Percentiles rank a stretch among this genome's conserved stretches.
Evolutionary conservation across 768 basidiomycete species (phyloP).

Genomic region (Serendipita vermifera): DNA sequence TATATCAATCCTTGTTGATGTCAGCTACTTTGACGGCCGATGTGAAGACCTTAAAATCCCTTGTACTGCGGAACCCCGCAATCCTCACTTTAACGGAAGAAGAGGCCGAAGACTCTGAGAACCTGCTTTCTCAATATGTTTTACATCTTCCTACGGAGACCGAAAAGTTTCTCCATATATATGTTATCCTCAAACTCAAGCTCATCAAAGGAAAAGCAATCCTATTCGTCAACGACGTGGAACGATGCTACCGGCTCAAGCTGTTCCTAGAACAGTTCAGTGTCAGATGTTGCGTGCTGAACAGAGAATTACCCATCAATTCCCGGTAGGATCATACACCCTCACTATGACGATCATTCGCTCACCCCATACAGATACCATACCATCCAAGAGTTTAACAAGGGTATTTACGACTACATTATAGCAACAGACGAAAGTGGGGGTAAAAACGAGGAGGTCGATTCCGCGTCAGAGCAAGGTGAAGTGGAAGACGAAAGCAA

Average conservation of each 20-base stretch:
- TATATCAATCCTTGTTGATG: slow-evolving; percentile 90
- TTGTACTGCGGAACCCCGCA: slow-evolving; percentile 74
- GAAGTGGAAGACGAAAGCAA: slow-evolving; percentile 25
- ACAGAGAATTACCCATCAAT: slow-evolving; percentile 89
- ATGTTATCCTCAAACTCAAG: slow-evolving; percentile 91
- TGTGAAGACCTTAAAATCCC: slow-evolving; percentile 79
- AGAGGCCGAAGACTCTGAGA: slow-evolving; percentile 45
- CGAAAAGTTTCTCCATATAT: slow-evolving; percentile 93
- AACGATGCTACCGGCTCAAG: slow-evolving; percentile 87
- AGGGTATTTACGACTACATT: slow-evolving; percentile 96
- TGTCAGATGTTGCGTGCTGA: slow-evolving; percentile 89
- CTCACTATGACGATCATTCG: slow-evolving; percentile 10
- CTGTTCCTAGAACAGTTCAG: slow-evolving; percentile 98
- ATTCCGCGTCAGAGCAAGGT: slow-evolving; percentile 35
- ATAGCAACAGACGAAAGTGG: slow-evolving; percentile 92
- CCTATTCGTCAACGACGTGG: slow-evolving; percentile 91
- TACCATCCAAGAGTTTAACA: slow-evolving; percentile 96
- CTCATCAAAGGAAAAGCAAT: slow-evolving; percentile 94
- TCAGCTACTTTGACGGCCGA: slow-evolving; percentile 96
- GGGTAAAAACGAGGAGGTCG: slow-evolving; percentile 33
- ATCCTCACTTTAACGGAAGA: slow-evolving; percentile 80
- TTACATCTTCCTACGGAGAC: slow-evolving; percentile 70
- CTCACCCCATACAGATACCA: slow-evolving; percentile 51
- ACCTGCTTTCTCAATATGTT: slow-evolving; percentile 69
- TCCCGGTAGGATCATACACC: slow-evolving; percentile 45